Evolutionary conservation across 306 rosid genomes (phyloP), one percentile per base, ranked within the genome.

Genomic region (Castanopsis chinensis): DNA sequence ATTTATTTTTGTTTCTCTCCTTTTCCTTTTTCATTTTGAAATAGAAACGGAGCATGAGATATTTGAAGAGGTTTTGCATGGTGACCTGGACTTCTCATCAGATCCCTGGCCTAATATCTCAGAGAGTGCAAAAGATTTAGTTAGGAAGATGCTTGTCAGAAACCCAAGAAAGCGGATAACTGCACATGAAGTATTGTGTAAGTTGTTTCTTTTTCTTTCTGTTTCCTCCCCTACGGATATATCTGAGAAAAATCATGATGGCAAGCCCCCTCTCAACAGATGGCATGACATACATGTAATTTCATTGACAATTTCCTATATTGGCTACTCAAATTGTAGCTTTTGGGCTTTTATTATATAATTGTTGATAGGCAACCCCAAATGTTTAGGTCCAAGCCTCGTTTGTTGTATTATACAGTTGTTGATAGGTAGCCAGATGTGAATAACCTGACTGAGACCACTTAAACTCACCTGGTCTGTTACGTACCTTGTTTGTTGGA

Each of bases 31-130:
- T 52, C 61, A 60, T 19, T 43, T 54, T 21, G 18, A 72, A 78
- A 57, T 45, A 94, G 99, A 92, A 85, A 61, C 90, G 4, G 97
- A 91, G 85, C 84, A 88, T 15, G 87, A 86, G 53, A 94, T 94
- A 80, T 92, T 91, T 49, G 88, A 87, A 53, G 89, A 87, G 63
- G 93, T 94, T 75, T 87, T 94, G 90, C 78, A 87, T 3, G 75
- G 85, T 37, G 84, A 90, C 21, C 89, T 88, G 20, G 92, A 94
- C 85, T 94, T 92, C 90, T 4, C 87, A 54, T 84, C 92, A 5
- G 94, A 92, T 53, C 99, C 99, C 37, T 94, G 99, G 99, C 99
- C 97, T 73, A 80, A 61, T 41, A 81, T 94, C 41, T 94, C 99
- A 28, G 94, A 83, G 28, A 79, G 91, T 82, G 99, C 99, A 27